A percentile compares a stretch with the other conserved stretches of the same genome.
These are phyloP conservation scores for Globisporangium cylindrosporum DNA, from an alignment of 352 stramenopile species.

Conservation along the genomic window DNA sequence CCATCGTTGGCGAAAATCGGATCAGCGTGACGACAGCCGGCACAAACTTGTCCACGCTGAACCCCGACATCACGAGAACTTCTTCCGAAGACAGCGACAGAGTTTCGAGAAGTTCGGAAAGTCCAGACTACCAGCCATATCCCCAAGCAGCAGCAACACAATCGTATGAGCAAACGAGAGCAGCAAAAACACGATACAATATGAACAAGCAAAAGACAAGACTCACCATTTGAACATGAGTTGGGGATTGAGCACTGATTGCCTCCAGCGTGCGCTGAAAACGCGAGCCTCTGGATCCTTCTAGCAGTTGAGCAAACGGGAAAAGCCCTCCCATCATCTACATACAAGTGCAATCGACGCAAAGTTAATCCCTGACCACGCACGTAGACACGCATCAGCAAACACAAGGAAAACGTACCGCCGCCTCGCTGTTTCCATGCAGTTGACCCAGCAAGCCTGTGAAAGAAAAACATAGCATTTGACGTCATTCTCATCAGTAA, in stretches of 20 bases:
- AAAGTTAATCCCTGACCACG: background rate
- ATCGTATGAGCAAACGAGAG: background rate
- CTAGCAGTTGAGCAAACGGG: slow-evolving; percentile 55
- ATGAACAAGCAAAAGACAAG: background rate
- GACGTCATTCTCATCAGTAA: background rate
- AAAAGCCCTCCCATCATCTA: slow-evolving; percentile 39
- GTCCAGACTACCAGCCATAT: slow-evolving; percentile 21
- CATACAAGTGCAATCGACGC: background rate
- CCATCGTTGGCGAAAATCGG: slow-evolving; percentile 41
- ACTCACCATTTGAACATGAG: slow-evolving; percentile 43
- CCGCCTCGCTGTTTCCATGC: slow-evolving; percentile 6
- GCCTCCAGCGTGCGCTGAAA: slow-evolving; percentile 48
- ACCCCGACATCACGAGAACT: slow-evolving; percentile 56
- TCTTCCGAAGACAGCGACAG: slow-evolving; percentile 72
- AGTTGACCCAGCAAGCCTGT: slow-evolving; percentile 27
- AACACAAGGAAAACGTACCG: slow-evolving; percentile 1
- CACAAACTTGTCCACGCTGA: slow-evolving; percentile 60
- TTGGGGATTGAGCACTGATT: slow-evolving; percentile 29
- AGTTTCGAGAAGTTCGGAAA: slow-evolving; percentile 67
- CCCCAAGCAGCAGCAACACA: slow-evolving; percentile 3
- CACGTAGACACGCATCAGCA: background rate
- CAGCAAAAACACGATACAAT: background rate
- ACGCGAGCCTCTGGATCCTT: slow-evolving; percentile 25
- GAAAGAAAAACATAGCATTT: background rate
- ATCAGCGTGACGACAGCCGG: slow-evolving; percentile 42